phyloP scores from a whole-genome alignment of 306 rosid genomes.

The Chamaecrista fasciculata region DNA sequence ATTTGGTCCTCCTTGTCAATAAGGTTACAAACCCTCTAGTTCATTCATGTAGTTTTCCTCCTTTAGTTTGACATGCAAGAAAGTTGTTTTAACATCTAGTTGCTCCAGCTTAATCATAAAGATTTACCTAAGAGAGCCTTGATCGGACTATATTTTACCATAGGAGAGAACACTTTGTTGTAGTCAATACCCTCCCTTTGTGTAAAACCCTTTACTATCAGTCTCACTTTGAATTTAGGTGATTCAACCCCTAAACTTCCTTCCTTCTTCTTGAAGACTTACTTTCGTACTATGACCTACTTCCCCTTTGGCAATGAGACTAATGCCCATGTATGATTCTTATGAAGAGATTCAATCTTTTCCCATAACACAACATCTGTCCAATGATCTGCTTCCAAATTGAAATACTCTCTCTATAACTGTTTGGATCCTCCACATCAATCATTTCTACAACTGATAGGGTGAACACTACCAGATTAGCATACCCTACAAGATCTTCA shows the following conservation, averaged over 20 bases:
- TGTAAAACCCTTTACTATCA: not conserved
- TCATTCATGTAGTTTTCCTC: not conserved
- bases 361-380: too few species aligned
- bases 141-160: not conserved
- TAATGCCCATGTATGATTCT: not conserved
- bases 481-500: too few species aligned
- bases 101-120: not conserved
- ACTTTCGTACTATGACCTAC: not conserved
- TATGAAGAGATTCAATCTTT: constrained; percentile 6
- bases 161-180: not conserved
- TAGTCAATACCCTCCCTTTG: not conserved
- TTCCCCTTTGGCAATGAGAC: not conserved
- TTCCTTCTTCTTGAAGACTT: not conserved
- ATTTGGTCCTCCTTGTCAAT: not conserved
- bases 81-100: not conserved
- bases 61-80: not conserved
- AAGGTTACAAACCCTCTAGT: not conserved
- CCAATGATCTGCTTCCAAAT: too few species aligned
- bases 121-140: not conserved
- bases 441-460: too few species aligned
- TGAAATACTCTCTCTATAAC: too few species aligned
- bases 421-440: too few species aligned
- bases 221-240: not conserved
- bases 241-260: not conserved
- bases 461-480: too few species aligned